A percentile compares a stretch with the other conserved stretches of the same genome.
Conservation (phyloP, 768 basidiomycete genomes). For the Tephrocybe sp. region DNA sequence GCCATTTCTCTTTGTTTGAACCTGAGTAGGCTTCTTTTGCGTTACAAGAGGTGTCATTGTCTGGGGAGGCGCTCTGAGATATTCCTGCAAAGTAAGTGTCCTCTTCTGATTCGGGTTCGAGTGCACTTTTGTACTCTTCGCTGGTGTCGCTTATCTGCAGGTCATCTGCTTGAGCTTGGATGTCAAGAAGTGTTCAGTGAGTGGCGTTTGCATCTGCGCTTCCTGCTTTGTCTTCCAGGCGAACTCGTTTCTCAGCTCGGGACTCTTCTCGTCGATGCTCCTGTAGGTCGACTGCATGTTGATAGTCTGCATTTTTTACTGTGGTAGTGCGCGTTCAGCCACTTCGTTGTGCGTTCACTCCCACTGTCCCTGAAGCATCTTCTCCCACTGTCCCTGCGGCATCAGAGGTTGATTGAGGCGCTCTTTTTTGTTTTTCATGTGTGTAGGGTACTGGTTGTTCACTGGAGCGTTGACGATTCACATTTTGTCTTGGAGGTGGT, state of each 20-base stretch:
- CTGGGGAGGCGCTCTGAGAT: neutral
- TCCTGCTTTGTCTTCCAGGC: no score
- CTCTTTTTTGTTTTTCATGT: no score
- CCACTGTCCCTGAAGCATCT: neutral
- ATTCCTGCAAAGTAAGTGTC: neutral
- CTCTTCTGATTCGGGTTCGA: neutral
- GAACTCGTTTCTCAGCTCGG: neutral
- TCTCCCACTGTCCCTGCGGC: neutral
- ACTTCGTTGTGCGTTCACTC: neutral
- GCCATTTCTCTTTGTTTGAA: neutral
- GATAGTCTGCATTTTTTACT: neutral
- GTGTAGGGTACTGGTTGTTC: no score
- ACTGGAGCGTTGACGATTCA: no score
- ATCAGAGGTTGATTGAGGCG: no score
- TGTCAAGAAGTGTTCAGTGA: neutral
- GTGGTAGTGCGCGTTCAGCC: neutral
- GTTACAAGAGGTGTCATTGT: neutral
- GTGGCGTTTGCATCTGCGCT: no score
- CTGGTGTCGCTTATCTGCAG: neutral
- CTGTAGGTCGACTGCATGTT: neutral
- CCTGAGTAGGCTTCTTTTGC: neutral
- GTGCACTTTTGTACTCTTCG: no score
- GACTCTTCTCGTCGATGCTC: neutral
- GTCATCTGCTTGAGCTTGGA: neutral
- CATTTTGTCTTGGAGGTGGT: no score